Percentiles rank a stretch among this genome's conserved stretches.
These are phyloP conservation scores for Arthrobotrys iridis DNA, from an alignment of 2,329 filamentous ascomycete species.

Conservation along the genomic window DNA sequence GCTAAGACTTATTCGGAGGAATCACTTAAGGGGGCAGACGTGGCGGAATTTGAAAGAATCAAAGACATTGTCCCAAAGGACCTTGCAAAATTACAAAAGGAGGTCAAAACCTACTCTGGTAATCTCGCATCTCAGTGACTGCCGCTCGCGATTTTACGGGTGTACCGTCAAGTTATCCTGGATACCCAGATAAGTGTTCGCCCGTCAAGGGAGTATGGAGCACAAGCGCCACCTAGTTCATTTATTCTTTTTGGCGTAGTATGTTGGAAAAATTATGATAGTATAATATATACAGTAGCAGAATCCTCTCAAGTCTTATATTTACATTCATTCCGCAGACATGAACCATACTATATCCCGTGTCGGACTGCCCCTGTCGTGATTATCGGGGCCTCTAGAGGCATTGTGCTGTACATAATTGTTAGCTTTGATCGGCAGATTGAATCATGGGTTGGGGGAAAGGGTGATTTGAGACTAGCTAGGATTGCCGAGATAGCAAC, in stretches of 20 bases:
- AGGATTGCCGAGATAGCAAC: not conserved
- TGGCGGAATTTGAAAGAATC: conserved; percentile 67
- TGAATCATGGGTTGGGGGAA: conserved; percentile 2
- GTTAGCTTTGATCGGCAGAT: not conserved
- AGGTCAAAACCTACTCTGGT: conserved; percentile 78
- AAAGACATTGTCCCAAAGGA: conserved; percentile 75
- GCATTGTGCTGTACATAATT: conserved; percentile 6
- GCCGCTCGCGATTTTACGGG: too few relatives aligned
- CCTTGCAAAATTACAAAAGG: conserved; percentile 73
- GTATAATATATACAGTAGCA: too few relatives aligned
- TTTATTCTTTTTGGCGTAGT: too few relatives aligned
- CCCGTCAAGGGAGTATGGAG: too few relatives aligned
- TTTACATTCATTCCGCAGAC: too few relatives aligned
- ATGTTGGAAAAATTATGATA: too few relatives aligned
- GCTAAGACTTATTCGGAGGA: conserved; percentile 60
- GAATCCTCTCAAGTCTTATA: too few relatives aligned
- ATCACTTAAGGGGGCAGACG: conserved; percentile 31
- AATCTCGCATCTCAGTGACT: conserved; percentile 36
- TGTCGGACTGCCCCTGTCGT: too few relatives aligned
- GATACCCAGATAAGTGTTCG: too few relatives aligned
- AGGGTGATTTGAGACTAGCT: not conserved
- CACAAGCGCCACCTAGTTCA: too few relatives aligned
- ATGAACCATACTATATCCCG: too few relatives aligned
- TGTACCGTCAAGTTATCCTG: too few relatives aligned
- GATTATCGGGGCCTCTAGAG: not conserved